Evolutionary conservation across 164 flowering plant genomes (phyloP).

Genomic region (Stephania cephalantha): DNA sequence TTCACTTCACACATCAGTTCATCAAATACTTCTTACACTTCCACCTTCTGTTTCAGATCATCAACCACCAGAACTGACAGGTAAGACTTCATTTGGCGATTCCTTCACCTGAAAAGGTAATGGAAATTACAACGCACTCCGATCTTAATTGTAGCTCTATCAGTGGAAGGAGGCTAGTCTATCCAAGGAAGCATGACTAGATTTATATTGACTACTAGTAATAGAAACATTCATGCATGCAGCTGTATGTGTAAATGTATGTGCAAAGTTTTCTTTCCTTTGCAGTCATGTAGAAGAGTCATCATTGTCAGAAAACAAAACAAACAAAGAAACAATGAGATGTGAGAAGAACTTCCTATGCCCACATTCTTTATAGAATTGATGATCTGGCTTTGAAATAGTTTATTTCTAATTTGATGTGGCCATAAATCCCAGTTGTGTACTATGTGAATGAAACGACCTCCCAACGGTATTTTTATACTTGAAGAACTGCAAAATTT

Average conservation of each 20-base stretch:
- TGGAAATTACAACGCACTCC: background rate
- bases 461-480: conserved; percentile 4
- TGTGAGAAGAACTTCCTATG: background rate
- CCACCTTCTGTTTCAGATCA: background rate
- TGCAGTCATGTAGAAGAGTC: background rate
- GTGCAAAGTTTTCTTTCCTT: background rate
- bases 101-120: background rate
- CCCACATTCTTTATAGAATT: background rate
- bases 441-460: background rate
- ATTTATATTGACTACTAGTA: background rate
- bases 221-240: background rate
- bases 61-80: background rate
- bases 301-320: background rate
- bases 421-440: background rate
- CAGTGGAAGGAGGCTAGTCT: background rate
- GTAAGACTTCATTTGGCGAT: background rate
- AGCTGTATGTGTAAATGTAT: background rate
- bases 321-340: conserved; percentile 1
- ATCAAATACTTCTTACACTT: background rate
- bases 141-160: background rate
- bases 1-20: too few species aligned
- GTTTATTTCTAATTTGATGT: background rate
- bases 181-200: background rate
- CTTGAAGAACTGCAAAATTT: background rate
- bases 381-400: conserved; percentile 3